phyloP scores from a whole-genome alignment of 495 filamentous ascomycete species.

The Tetracladium marchalianum region DNA sequence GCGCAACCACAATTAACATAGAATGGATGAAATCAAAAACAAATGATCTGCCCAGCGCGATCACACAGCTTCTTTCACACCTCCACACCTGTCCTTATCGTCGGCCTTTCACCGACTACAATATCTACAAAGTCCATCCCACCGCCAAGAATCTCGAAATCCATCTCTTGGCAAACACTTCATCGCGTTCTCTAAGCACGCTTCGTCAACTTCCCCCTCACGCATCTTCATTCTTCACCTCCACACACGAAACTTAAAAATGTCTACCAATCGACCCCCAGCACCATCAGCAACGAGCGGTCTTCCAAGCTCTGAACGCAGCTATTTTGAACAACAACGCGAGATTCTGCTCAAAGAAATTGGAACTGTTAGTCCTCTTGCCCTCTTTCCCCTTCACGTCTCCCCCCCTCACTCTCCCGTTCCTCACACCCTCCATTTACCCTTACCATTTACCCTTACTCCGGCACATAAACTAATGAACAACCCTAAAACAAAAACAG shows the following conservation, averaged over 20 bases:
- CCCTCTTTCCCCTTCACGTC: constrained; percentile 1
- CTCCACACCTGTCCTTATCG: no score
- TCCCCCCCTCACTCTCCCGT: background rate
- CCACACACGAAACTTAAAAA: constrained; percentile 1
- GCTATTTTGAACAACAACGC: constrained; percentile 73
- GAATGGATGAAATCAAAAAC: no score
- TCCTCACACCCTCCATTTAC: constrained; percentile 1
- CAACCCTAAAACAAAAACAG: constrained; percentile 28
- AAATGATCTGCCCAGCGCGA: no score
- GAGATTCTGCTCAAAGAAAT: constrained; percentile 69
- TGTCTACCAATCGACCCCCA: constrained; percentile 10
- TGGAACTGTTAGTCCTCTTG: constrained; percentile 49
- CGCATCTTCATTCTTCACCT: background rate
- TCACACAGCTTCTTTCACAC: no score
- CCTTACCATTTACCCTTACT: background rate
- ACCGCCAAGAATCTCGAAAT: no score
- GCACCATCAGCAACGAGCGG: constrained; percentile 2
- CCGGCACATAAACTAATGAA: background rate
- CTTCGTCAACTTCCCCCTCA: background rate
- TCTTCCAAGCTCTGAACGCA: constrained; percentile 3
- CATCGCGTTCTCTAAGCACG: background rate
- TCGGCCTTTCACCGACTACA: no score
- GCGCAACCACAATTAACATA: no score
- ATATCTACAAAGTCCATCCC: no score
- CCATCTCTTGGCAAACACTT: no score